A percentile compares a stretch with the other conserved stretches of the same genome.
These are phyloP conservation scores for Dryas integrifolia DNA, from an alignment of 331 rosid genomes.

Conservation along the genomic window DNA sequence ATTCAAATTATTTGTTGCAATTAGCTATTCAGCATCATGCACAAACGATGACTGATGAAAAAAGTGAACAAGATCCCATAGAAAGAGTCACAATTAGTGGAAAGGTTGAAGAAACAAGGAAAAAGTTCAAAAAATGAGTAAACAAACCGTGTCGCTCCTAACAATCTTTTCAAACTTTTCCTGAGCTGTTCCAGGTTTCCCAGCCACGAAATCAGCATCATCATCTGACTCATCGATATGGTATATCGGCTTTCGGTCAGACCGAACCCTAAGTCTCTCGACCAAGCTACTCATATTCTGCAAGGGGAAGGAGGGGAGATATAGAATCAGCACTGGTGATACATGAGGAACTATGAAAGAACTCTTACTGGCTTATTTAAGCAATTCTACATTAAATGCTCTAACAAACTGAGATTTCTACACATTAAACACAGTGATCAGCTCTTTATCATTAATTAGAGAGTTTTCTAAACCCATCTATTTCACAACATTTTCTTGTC, in stretches of 20 bases:
- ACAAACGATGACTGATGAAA: neutral
- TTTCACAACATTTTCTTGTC: neutral
- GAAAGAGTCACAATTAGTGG: neutral
- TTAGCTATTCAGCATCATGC: neutral
- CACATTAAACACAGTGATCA: neutral
- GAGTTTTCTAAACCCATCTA: neutral
- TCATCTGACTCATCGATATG: conserved; percentile 92
- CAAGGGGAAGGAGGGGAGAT: conserved; percentile 15
- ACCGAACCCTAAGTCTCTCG: conserved; percentile 97
- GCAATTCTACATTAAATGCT: neutral
- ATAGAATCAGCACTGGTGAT: conserved; percentile 1
- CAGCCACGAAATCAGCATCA: conserved; percentile 64
- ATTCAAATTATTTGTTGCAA: neutral
- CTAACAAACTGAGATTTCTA: neutral
- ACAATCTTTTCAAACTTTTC: conserved; percentile 68
- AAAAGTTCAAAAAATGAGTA: conserved; percentile 10
- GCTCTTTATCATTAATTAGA: neutral
- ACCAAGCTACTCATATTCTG: conserved; percentile 95
- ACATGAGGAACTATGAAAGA: neutral
- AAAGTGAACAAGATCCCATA: neutral
- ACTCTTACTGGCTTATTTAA: neutral
- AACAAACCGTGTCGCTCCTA: conserved; percentile 72
- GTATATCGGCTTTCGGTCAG: conserved; percentile 88
- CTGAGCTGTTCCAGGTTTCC: conserved; percentile 48
- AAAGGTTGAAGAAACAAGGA: conserved; percentile 2